These are phyloP conservation scores for Wickerhamiella bombiphila DNA, from an alignment of 805 yeast species.

Conservation along the genomic window DNA sequence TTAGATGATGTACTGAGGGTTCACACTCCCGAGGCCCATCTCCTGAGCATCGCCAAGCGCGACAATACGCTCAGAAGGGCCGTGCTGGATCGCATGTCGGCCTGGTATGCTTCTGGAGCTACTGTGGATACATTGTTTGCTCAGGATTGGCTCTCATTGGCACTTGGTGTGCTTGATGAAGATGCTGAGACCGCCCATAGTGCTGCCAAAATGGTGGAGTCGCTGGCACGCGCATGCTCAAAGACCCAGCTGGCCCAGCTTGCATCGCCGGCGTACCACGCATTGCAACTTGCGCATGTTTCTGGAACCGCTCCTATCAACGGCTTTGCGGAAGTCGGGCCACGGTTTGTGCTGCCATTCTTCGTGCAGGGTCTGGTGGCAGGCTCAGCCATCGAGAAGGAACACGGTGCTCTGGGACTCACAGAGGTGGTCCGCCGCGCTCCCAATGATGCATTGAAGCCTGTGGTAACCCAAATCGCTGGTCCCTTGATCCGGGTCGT, in stretches of 20 bases:
- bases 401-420: constrained; percentile 73
- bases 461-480: constrained; percentile 82
- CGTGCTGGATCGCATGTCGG: constrained; percentile 46
- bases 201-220: constrained; percentile 49
- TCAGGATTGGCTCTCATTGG: constrained; percentile 57
- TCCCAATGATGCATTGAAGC: constrained; percentile 52
- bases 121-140: constrained; percentile 41
- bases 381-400: constrained; percentile 74
- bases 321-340: constrained; percentile 64
- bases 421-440: constrained; percentile 77
- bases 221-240: constrained; percentile 53
- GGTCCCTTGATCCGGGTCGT: constrained; percentile 97
- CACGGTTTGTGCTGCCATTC: constrained; percentile 75
- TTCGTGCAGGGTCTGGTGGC: constrained; percentile 93
- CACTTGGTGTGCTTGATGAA: constrained; percentile 63
- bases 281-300: constrained; percentile 40
- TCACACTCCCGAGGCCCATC: constrained; percentile 30
- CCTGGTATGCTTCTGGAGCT: constrained; percentile 42
- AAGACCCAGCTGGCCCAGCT: constrained; percentile 66
- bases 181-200: constrained; percentile 39
- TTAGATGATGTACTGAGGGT: constrained; percentile 64
- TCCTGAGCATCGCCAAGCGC: constrained; percentile 59
- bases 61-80: constrained; percentile 45
- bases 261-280: constrained; percentile 65
- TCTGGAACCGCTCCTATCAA: constrained; percentile 55